phyloP scores from a whole-genome alignment of 2,329 filamentous ascomycete genomes.

The Trichophaea hybrida region DNA sequence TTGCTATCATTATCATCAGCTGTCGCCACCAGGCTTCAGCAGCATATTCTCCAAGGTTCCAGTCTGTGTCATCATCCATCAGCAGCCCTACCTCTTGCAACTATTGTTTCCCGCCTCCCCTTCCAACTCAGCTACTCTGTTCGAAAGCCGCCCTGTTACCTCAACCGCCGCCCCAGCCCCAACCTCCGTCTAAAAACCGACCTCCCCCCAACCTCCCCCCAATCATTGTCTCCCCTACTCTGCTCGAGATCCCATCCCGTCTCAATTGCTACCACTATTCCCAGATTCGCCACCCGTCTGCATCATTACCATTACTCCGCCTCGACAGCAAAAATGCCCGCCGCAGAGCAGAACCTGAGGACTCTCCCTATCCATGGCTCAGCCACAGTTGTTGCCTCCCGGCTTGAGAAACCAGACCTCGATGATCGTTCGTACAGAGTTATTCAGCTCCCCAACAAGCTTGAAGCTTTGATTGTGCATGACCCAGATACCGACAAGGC shows the following conservation, averaged over 20 bases:
- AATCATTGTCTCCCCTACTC: not conserved
- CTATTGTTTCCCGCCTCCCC: not conserved
- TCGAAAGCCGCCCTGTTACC: too few species aligned
- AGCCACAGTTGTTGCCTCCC: slow-evolving; percentile 44
- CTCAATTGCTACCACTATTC: not conserved
- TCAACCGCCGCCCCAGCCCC: too few species aligned
- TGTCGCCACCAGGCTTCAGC: not conserved
- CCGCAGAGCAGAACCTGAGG: not conserved
- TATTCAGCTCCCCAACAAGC: slow-evolving; percentile 66
- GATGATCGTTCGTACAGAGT: slow-evolving; percentile 83
- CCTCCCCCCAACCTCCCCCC: not conserved
- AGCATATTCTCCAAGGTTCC: not conserved
- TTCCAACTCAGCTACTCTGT: not conserved
- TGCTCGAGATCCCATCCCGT: not conserved
- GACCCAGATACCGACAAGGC: slow-evolving; percentile 94
- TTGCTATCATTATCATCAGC: not conserved
- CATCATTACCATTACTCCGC: not conserved
- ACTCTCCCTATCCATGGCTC: not conserved
- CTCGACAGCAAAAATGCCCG: not conserved
- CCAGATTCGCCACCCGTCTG: not conserved
- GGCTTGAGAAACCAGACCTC: slow-evolving; percentile 65
- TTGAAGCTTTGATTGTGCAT: slow-evolving; percentile 85
- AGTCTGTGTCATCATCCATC: not conserved
- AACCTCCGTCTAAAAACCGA: not conserved
- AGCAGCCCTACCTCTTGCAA: not conserved